Conservation (phyloP, 1,284 basidiomycete species). For the Ustilago crameri region DNA sequence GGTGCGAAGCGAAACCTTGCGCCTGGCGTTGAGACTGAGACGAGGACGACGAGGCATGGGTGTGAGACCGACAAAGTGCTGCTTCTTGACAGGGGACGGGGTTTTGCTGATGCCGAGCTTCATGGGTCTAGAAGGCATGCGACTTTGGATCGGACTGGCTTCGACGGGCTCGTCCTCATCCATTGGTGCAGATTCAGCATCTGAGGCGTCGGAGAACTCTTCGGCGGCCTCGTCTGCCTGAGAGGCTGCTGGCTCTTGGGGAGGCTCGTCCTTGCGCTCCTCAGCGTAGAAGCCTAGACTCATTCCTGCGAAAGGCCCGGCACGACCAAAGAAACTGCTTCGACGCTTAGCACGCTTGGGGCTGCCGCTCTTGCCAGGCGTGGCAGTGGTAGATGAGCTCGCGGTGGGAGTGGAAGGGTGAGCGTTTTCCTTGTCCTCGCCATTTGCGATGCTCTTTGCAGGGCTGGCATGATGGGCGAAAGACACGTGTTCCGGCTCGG, state of each 20-base stretch:
- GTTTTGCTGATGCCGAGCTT: conserved; percentile 42
- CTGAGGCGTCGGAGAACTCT: conserved; percentile 25
- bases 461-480: background rate
- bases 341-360: conserved; percentile 50
- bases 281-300: conserved; percentile 54
- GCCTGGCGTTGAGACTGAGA: conserved; percentile 40
- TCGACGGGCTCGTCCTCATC: conserved; percentile 14
- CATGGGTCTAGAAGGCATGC: conserved; percentile 15
- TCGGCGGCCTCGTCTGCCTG: conserved; percentile 7
- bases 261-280: conserved; percentile 29
- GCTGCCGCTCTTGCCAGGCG: conserved; percentile 33
- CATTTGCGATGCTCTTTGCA: background rate
- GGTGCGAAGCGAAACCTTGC: conserved; percentile 47
- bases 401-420: conserved; percentile 7
- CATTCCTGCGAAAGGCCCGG: conserved; percentile 42
- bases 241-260: background rate
- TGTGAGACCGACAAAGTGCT: conserved; percentile 39
- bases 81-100: conserved; percentile 41
- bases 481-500: background rate
- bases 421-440: conserved; percentile 20
- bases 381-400: conserved; percentile 4
- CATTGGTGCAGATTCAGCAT: conserved; percentile 21
- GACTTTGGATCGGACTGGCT: conserved; percentile 8
- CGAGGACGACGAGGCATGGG: conserved; percentile 45
- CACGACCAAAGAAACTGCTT: conserved; percentile 54